Evolutionary conservation across 73 alveolate genomes (phyloP).

Genomic region (Tetrahymena thermophila): DNA sequence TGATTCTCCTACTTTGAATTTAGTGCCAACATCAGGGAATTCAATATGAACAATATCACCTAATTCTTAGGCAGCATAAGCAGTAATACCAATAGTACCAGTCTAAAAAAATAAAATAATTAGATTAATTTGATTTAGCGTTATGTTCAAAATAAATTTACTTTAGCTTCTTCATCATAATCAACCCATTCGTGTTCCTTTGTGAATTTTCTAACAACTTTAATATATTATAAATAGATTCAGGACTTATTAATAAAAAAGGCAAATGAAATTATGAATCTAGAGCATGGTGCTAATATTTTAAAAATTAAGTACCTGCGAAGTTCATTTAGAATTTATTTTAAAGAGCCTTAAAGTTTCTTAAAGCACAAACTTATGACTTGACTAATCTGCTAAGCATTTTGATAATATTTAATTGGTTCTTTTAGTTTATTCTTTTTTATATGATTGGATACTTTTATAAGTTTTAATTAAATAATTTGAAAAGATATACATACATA

Average conservation of each 20-base stretch:
- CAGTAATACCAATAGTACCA: slow-evolving; percentile 73
- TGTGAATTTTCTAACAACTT: slow-evolving; percentile 45
- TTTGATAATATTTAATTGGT: neutral
- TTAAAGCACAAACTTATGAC: neutral
- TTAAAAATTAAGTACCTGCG: neutral
- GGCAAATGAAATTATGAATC: neutral
- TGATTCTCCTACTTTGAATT: slow-evolving; percentile 46
- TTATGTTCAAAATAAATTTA: neutral
- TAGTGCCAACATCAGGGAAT: slow-evolving; percentile 48
- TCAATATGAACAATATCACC: slow-evolving; percentile 80
- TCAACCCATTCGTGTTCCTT: slow-evolving; percentile 73
- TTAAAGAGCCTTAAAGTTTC: neutral
- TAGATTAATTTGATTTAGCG: neutral
- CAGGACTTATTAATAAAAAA: too few species aligned
- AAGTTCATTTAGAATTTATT: neutral
- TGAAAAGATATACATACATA: neutral
- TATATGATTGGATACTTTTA: neutral
- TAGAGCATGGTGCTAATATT: neutral
- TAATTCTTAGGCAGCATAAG: slow-evolving; percentile 61
- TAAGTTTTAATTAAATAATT: neutral
- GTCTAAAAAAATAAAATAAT: neutral
- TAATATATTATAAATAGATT: neutral
- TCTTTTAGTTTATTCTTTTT: neutral
- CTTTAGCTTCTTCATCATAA: slow-evolving; percentile 50
- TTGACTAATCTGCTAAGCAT: neutral